Percentiles rank a stretch among this genome's conserved stretches.
These are phyloP conservation scores for Trichoderma breve DNA, from an alignment of 2,329 filamentous ascomycete genomes.

Conservation along the genomic window DNA sequence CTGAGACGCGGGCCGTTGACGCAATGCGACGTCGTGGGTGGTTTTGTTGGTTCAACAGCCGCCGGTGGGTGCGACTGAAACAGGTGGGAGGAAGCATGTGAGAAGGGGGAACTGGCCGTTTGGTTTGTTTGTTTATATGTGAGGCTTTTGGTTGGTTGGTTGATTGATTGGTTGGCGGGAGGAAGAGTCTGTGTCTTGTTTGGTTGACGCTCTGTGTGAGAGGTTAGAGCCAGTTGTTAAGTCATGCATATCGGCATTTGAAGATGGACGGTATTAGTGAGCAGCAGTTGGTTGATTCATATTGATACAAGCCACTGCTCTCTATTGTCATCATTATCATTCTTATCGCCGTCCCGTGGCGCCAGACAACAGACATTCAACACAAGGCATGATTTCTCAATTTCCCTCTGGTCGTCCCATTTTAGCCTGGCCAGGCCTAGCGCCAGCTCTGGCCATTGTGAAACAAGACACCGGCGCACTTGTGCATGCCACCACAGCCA, in stretches of 20 bases:
- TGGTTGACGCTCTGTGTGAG: not conserved
- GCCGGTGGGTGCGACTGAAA: conserved; percentile 17
- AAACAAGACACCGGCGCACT: conserved; percentile 27
- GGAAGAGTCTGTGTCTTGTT: not conserved
- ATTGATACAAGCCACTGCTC: not conserved
- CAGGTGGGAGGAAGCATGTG: conserved; percentile 11
- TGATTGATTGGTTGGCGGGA: too few relatives aligned
- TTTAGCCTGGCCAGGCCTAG: conserved; percentile 25
- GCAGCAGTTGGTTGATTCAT: not conserved
- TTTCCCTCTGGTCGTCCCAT: not conserved
- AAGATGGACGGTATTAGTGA: not conserved
- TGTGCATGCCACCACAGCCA: not conserved
- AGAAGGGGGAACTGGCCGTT: not conserved
- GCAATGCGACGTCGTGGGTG: not conserved
- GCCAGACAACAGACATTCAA: not conserved
- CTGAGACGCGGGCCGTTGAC: not conserved
- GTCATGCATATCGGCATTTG: not conserved
- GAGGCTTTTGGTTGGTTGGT: not conserved
- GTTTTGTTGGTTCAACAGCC: conserved; percentile 13
- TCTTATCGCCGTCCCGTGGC: not conserved
- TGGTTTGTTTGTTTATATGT: not conserved
- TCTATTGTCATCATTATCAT: not conserved
- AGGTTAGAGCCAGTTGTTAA: not conserved
- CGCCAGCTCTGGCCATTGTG: conserved; percentile 27
- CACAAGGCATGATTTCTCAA: not conserved